These are phyloP conservation scores for Suillus brevipes DNA, from an alignment of 768 basidiomycete genomes.

Conservation along the genomic window DNA sequence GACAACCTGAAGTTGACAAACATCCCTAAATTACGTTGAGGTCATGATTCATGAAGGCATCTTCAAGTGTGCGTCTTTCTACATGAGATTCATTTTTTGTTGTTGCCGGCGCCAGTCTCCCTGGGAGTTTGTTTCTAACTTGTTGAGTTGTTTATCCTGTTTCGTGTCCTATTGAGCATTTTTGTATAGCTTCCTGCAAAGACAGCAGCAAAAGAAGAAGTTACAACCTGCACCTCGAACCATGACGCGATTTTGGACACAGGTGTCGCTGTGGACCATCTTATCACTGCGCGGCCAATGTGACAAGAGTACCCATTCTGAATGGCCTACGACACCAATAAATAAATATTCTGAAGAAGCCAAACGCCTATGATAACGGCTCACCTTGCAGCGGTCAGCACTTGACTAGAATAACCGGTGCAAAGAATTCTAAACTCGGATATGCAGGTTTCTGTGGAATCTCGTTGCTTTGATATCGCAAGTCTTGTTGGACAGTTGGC, in stretches of 20 bases:
- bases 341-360: neutral
- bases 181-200: slow-evolving; percentile 41
- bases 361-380: neutral
- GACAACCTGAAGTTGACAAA: neutral
- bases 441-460: neutral
- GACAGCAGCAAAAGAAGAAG: slow-evolving; percentile 58
- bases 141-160: slow-evolving; percentile 24
- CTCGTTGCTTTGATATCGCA: neutral
- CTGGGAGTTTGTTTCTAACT: slow-evolving; percentile 20
- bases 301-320: neutral
- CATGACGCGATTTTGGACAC: slow-evolving; percentile 71
- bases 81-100: slow-evolving; percentile 50
- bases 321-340: slow-evolving; percentile 17
- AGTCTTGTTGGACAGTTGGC: neutral
- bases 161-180: slow-evolving; percentile 22
- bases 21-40: neutral
- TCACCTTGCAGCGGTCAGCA: neutral
- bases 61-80: neutral
- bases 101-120: slow-evolving; percentile 37
- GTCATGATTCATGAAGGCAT: neutral
- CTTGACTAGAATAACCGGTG: neutral
- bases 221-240: slow-evolving; percentile 58
- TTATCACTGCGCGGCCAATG: neutral
- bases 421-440: neutral
- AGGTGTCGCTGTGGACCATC: slow-evolving; percentile 44